Evolutionary conservation across 2,329 filamentous ascomycete genomes (phyloP).

Genomic region (Proliferodiscus dingleyae): DNA sequence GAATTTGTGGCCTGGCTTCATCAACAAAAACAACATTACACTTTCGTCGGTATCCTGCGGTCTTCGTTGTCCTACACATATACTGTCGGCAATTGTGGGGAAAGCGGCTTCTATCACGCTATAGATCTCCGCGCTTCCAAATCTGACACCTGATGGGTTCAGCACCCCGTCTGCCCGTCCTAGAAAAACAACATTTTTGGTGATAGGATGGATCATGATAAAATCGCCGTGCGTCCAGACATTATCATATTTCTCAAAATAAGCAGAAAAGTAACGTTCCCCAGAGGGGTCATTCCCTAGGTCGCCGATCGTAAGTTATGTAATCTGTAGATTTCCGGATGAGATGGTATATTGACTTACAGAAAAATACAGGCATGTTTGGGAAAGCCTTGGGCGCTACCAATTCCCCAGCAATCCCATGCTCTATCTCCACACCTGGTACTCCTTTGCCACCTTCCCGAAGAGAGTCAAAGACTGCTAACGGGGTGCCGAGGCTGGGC

Average conservation of each 20-base stretch:
- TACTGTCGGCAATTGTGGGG: conserved; percentile 60
- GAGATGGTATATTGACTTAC: too few relatives aligned
- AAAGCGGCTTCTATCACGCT: conserved; percentile 66
- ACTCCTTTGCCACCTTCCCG: conserved; percentile 40
- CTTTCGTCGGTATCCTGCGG: conserved; percentile 53
- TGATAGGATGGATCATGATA: conserved; percentile 63
- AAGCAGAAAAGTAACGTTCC: conserved; percentile 47
- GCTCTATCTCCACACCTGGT: conserved; percentile 37
- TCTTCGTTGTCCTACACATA: conserved; percentile 74
- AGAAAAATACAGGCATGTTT: conserved; percentile 66
- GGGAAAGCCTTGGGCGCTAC: conserved; percentile 68
- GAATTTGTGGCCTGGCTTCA: conserved; percentile 54
- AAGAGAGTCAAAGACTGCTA: conserved; percentile 60
- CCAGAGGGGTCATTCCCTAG: conserved; percentile 46
- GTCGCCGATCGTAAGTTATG: too few relatives aligned
- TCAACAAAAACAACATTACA: conserved; percentile 55
- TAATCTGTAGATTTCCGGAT: too few relatives aligned
- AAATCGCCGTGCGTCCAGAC: conserved; percentile 86
- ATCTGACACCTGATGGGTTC: conserved; percentile 74
- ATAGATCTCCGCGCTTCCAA: conserved; percentile 78
- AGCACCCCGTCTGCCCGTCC: conserved; percentile 74
- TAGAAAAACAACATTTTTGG: conserved; percentile 60
- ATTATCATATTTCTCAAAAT: conserved; percentile 58
- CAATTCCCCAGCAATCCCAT: conserved; percentile 68
- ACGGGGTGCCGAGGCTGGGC: conserved; percentile 45